Percentiles rank a stretch among this genome's conserved stretches.
Evolutionary conservation across 2,329 filamentous ascomycete genomes (phyloP).

Genomic region (Cephalotrichum gorgonifer): DNA sequence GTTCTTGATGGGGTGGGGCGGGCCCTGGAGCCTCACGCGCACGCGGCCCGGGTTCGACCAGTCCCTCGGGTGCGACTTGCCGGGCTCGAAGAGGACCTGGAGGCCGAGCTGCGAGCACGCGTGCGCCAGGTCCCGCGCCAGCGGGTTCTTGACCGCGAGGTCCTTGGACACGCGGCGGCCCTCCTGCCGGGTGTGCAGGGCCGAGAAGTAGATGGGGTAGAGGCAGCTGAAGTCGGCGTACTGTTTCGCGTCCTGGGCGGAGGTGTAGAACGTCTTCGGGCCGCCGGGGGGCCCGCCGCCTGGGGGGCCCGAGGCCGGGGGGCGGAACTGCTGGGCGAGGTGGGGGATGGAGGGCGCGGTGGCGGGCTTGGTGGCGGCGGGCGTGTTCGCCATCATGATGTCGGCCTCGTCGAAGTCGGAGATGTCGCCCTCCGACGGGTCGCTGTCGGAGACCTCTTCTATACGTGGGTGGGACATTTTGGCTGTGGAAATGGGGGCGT

Average conservation of each 20-base stretch:
- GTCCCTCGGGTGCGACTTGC: constrained; percentile 89
- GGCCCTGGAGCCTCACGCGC: constrained; percentile 56
- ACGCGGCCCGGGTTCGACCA: constrained; percentile 95
- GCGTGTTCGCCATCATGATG: constrained; percentile 43
- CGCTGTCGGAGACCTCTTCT: constrained; percentile 84
- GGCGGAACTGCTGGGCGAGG: constrained; percentile 15
- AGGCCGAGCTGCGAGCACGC: constrained; percentile 67
- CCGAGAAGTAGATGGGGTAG: constrained; percentile 81
- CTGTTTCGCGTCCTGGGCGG: constrained; percentile 35
- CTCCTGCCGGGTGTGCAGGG: constrained; percentile 63
- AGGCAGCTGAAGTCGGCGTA: constrained; percentile 78
- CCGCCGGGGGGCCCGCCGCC: constrained; percentile 18
- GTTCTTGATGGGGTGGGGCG: constrained; percentile 48
- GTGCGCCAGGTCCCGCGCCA: constrained; percentile 81
- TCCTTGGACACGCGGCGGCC: constrained; percentile 67
- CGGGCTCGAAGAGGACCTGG: constrained; percentile 74
- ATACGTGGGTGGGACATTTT: constrained; percentile 76
- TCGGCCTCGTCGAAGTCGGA: constrained; percentile 49
- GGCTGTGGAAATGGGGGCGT: not conserved
- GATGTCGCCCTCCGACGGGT: constrained; percentile 79
- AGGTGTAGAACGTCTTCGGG: constrained; percentile 11
- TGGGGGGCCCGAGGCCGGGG: constrained; percentile 23
- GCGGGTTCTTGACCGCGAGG: constrained; percentile 71
- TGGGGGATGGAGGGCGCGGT: constrained; percentile 14
- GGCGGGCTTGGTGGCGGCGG: constrained; percentile 38